A percentile compares a stretch with the other conserved stretches of the same genome.
phyloP scores from a whole-genome alignment of 2,329 filamentous ascomycete species.

The Trichoderma sp. region DNA sequence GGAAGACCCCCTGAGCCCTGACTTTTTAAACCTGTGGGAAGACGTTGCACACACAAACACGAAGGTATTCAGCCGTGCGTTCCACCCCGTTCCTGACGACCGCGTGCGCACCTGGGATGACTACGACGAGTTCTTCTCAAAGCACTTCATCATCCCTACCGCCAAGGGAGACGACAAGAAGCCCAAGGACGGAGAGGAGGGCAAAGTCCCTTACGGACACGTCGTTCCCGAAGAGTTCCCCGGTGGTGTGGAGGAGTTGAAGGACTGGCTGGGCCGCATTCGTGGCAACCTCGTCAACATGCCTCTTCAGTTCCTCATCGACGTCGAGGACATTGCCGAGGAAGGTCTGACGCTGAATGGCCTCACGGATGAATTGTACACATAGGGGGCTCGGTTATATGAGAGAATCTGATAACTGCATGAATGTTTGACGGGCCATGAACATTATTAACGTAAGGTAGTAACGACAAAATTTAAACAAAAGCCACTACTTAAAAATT shows the following conservation, averaged over 20 bases:
- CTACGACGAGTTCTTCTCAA: slow-evolving; percentile 69
- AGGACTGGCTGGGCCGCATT: slow-evolving; percentile 64
- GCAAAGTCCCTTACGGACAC: slow-evolving; percentile 79
- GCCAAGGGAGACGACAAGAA: slow-evolving; percentile 47
- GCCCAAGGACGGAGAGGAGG: slow-evolving; percentile 35
- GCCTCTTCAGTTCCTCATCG: slow-evolving; percentile 82
- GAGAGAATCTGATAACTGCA: not conserved
- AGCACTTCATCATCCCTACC: slow-evolving; percentile 61
- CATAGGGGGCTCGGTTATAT: slow-evolving; percentile 30
- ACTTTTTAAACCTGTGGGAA: slow-evolving; percentile 72
- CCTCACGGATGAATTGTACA: slow-evolving; percentile 72
- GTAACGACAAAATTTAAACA: not conserved
- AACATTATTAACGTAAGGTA: slow-evolving; percentile 1
- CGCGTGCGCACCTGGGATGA: slow-evolving; percentile 67
- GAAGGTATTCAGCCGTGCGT: slow-evolving; percentile 74
- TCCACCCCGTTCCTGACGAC: slow-evolving; percentile 75
- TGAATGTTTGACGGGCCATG: not conserved
- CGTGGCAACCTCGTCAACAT: slow-evolving; percentile 80
- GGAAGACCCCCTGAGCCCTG: slow-evolving; percentile 66
- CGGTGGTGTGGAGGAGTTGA: slow-evolving; percentile 69
- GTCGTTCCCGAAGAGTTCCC: slow-evolving; percentile 78
- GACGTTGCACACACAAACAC: slow-evolving; percentile 74
- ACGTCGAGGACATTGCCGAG: slow-evolving; percentile 80
- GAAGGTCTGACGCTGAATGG: slow-evolving; percentile 71
- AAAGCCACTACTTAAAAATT: not conserved